Base-by-base conservation (phyloP, 1,139 yeast genomes). In the Geotrichum aggregatum region DNA sequence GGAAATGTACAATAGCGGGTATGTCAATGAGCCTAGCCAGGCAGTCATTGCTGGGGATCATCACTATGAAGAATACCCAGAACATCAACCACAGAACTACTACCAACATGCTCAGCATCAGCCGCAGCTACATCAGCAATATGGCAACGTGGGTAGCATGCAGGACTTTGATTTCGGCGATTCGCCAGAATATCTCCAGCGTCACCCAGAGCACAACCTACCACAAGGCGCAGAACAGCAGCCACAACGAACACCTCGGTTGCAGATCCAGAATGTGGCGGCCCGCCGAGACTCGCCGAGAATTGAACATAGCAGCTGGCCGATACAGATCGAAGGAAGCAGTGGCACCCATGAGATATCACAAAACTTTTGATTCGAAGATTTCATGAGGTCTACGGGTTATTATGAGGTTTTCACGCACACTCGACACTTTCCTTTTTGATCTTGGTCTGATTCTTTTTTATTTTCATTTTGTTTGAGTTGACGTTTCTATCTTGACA, bases 211-310 rank as follows among this genome's bases (percentile, higher is more conserved):
- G 13, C 39, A 35, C 21, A 18, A 35, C 28, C 5, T 24, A 8
- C 28, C 28, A 5, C 7, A 24, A 24, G 8, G 5, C 4, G 21
- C 13, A 3, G 21, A 13, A 10, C 21, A 41, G 35, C 35, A 47
- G 28, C 36, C 51, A 3, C 16, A 30, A 3, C 42, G n/a, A 10
- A 28, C 30, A 6, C 40, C 49, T 11, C 42, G 43, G 3, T 26
- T 50, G n/a, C 49, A 50, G 35, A 50, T 50, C 18, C 49, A 50
- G n/a, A 45, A 50, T 21, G 52, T 50, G 2, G 36, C 45, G 4
- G 49, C 52, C 2, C 42, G 42, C 31, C 26, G 52, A 11, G 48
- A 45, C 14, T 50, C 52, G 10, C 52, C 52, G 6, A 44, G 26
- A 7, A 39, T 50, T 40, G 49, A 50, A 21, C 34, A 39, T n/a